Evolutionary conservation across 768 basidiomycete species (phyloP), one percentile per base, ranked within the genome.

Genomic region (Mycena rebaudengoi): DNA sequence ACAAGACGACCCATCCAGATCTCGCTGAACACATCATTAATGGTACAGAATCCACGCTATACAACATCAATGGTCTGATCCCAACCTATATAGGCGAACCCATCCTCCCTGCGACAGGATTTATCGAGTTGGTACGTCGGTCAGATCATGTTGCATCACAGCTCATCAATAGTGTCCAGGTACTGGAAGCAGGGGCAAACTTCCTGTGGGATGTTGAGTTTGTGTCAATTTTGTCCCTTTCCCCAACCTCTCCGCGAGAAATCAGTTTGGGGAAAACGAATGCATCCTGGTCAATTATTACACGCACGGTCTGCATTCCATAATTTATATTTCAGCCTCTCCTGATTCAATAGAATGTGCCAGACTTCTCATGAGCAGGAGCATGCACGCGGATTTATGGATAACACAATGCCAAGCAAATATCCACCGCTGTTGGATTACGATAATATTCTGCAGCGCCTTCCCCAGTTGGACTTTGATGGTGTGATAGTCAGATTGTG

Each of bases 341-440:
- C 18, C 10, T 37, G 10, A 18, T 10, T 10, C 18, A 10, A 37
- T 10, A 10, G 10, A 10, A 10, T 10, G 10, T 18, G 20, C 20
- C 8, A 44, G 41, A 20, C 8, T 8, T 12, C 18, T 18, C 35
- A 37, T 44, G 43, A 48, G 20, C 46, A 13, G 16, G 61, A 49
- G 37, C 61, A 63, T 35, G 46, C 37, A 13, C 61, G 61, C 4
- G 61, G 61, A 0, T 51, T 49, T 14, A 55, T 55, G 61, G 61
- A 63, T n/a, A 51, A 7, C 1, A 56, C 46, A 13, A 4, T 37
- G 2, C 29, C 52, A n/a, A 32, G 13, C n/a, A 30, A 28, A 5
- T 1, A 5, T 5, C 51, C 51, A 3, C 16, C 45, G 12, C 23
- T 23, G 20, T 6, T 62, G 23, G 46, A 62, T 28, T 48, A 5